Conservation (phyloP, 2,329 filamentous ascomycete species). For the Fusarium miscanthi region DNA sequence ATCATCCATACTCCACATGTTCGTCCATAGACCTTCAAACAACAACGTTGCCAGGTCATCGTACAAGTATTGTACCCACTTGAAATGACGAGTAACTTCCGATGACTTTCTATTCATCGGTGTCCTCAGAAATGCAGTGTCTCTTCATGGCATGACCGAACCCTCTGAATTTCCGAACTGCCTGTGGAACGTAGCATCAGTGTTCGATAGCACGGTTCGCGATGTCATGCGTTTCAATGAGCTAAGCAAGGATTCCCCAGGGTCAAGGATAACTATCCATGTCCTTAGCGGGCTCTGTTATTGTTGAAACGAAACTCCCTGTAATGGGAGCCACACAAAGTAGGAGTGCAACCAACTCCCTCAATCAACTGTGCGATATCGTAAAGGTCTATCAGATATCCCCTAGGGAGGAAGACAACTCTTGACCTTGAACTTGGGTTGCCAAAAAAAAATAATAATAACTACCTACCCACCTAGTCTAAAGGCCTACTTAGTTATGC, state of each 20-base stretch:
- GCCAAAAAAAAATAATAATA: not conserved
- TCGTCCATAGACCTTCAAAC: not conserved
- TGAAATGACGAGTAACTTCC: not conserved
- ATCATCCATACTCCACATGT: not conserved
- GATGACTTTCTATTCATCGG: not conserved
- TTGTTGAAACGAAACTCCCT: not conserved
- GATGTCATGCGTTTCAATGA: slow-evolving; percentile 3
- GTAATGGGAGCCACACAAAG: not conserved
- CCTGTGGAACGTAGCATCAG: not conserved
- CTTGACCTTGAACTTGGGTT: not conserved
- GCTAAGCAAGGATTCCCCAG: slow-evolving; percentile 15
- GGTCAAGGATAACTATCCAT: not conserved
- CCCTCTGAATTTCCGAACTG: not conserved
- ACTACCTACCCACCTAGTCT: not conserved
- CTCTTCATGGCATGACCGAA: not conserved
- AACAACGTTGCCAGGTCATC: not conserved
- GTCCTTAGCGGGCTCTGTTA: not conserved
- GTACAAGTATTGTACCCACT: not conserved
- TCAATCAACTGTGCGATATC: not conserved
- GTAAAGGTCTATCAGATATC: not conserved
- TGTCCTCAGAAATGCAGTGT: not conserved
- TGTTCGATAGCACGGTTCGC: not conserved
- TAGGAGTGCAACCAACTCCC: not conserved
- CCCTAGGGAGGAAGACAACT: rapidly evolving
- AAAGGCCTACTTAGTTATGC: not conserved